A percentile compares a stretch with the other conserved stretches of the same genome.
These are phyloP conservation scores for Sphagnurus paluster DNA, from an alignment of 1,284 basidiomycete species.

Conservation along the genomic window DNA sequence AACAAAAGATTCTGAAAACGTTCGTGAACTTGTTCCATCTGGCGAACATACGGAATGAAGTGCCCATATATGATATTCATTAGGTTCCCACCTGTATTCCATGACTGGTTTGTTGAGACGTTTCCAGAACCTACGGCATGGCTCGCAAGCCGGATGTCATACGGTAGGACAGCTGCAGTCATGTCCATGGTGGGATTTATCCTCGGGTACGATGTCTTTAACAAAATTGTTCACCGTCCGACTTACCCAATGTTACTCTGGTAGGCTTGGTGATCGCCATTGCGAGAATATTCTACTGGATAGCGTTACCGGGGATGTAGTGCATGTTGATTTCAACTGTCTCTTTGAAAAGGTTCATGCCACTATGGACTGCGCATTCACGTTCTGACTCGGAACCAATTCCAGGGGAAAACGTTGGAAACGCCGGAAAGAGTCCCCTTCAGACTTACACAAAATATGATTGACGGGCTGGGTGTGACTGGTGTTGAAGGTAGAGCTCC, in stretches of 20 bases:
- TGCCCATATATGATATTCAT: slow-evolving; percentile 46
- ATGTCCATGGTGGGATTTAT: slow-evolving; percentile 99
- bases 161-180: slow-evolving; percentile 90
- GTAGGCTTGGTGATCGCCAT: slow-evolving; percentile 94
- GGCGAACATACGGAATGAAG: slow-evolving; percentile 26
- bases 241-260: slow-evolving; percentile 7
- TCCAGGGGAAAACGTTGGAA: slow-evolving; percentile 83
- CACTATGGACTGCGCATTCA: not conserved
- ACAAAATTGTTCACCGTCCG: not conserved
- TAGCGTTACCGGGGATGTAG: slow-evolving; percentile 83
- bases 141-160: slow-evolving; percentile 86
- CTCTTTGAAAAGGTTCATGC: slow-evolving; percentile 86
- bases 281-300: slow-evolving; percentile 98
- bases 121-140: slow-evolving; percentile 97
- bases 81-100: slow-evolving; percentile 86
- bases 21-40: slow-evolving; percentile 33
- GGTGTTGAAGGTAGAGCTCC: slow-evolving; percentile 80
- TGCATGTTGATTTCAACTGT: slow-evolving; percentile 99
- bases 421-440: slow-evolving; percentile 95
- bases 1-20: slow-evolving; percentile 58
- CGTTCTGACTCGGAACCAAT: not conserved
- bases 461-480: slow-evolving; percentile 92
- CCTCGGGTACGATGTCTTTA: slow-evolving; percentile 66
- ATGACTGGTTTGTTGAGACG: slow-evolving; percentile 96
- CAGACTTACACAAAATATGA: slow-evolving; percentile 91